These are phyloP conservation scores for Malus asiatica DNA, from an alignment of 306 rosid genomes.

Conservation along the genomic window DNA sequence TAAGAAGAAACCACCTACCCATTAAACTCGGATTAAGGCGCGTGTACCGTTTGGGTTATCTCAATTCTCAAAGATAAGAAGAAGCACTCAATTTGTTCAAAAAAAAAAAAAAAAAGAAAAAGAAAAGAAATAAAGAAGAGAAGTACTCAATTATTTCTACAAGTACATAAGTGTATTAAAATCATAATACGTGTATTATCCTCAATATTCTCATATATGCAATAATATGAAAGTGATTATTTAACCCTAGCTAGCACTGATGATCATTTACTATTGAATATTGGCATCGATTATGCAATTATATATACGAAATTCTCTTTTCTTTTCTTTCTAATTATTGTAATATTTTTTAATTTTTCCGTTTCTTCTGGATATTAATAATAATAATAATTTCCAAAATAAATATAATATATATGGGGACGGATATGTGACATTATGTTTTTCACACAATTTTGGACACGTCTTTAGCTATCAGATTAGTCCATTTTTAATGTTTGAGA, in stretches of 20 bases:
- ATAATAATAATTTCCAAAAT: too few relatives aligned
- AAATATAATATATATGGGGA: too few relatives aligned
- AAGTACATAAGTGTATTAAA: neutral
- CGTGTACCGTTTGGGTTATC: neutral
- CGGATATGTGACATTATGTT: accelerated
- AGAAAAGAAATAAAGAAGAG: too few relatives aligned
- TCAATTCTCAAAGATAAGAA: neutral
- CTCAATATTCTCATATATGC: neutral
- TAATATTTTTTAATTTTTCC: too few relatives aligned
- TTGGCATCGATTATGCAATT: neutral
- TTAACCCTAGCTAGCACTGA: neutral
- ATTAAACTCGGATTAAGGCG: neutral
- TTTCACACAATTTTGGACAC: too few relatives aligned
- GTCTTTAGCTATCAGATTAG: too few relatives aligned
- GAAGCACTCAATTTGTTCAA: neutral
- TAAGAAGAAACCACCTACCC: too few relatives aligned
- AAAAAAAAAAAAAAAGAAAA: too few relatives aligned
- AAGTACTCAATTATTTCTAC: neutral
- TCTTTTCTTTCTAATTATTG: too few relatives aligned
- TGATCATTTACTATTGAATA: neutral
- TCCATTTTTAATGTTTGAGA: too few relatives aligned
- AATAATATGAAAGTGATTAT: neutral
- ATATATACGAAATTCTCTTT: too few relatives aligned
- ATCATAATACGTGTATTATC: neutral
- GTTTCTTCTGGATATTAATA: too few relatives aligned